Percentiles rank a stretch among this genome's conserved stretches.
These are phyloP conservation scores for Naganishia sp. DNA, from an alignment of 1,284 basidiomycete genomes.

Conservation along the genomic window DNA sequence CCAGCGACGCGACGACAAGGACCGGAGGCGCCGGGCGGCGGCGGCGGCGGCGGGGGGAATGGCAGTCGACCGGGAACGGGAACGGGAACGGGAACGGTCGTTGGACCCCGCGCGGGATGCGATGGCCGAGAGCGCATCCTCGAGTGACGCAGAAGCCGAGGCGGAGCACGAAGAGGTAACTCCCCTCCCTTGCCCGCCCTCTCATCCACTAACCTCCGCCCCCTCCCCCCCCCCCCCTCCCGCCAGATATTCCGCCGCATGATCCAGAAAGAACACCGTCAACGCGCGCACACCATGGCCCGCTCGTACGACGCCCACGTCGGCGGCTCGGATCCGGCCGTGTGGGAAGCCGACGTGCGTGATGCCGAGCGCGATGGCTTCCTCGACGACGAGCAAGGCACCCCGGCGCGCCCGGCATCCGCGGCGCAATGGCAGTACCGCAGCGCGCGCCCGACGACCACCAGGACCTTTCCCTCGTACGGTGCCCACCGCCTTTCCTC, in stretches of 20 bases:
- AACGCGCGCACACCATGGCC: constrained; percentile 13
- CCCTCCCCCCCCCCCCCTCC: not conserved
- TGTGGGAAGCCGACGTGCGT: constrained; percentile 29
- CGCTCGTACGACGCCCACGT: constrained; percentile 33
- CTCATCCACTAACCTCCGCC: not conserved
- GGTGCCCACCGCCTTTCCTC: not conserved
- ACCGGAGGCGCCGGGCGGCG: not conserved
- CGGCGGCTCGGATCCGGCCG: constrained; percentile 33
- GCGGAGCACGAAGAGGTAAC: constrained; percentile 31
- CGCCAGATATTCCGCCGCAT: constrained; percentile 33
- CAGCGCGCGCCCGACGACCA: not conserved
- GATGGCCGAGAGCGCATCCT: constrained; percentile 2
- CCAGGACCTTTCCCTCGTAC: too few relatives aligned
- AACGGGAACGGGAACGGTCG: not conserved
- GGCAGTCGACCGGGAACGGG: too few relatives aligned
- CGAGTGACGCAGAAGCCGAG: constrained; percentile 21
- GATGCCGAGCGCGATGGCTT: constrained; percentile 18
- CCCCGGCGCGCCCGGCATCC: not conserved
- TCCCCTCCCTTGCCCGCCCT: too few relatives aligned
- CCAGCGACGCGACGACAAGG: not conserved
- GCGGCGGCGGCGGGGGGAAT: not conserved
- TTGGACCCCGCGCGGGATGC: not conserved
- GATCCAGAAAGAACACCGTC: constrained; percentile 30
- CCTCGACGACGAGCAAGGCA: not conserved
- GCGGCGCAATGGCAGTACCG: constrained; percentile 24